These are phyloP conservation scores for Coleophoma eucalyptorum DNA, from an alignment of 2,329 filamentous ascomycete species.

Conservation along the genomic window DNA sequence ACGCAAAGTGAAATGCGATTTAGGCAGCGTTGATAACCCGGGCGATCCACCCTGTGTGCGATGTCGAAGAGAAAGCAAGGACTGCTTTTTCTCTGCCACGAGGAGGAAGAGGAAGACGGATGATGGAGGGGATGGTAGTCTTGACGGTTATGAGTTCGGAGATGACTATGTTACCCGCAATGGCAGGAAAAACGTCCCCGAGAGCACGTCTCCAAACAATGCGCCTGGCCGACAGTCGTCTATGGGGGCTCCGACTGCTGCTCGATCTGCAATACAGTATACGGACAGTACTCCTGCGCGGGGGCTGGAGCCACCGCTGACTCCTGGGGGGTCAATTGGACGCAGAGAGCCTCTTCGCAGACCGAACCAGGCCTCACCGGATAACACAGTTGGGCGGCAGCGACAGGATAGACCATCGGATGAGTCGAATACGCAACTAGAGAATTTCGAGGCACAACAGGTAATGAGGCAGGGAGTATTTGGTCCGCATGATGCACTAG, in stretches of 20 bases:
- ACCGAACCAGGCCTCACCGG: conserved; percentile 40
- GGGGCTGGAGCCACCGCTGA: conserved; percentile 43
- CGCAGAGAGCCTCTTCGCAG: conserved; percentile 63
- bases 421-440: conserved; percentile 57
- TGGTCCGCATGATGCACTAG: conserved; percentile 87
- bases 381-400: conserved; percentile 25
- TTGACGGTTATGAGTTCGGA: conserved; percentile 33
- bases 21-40: conserved; percentile 82
- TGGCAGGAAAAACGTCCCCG: conserved; percentile 61
- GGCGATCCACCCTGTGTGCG: conserved; percentile 91
- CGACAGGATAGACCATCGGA: conserved; percentile 32
- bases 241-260: conserved; percentile 27
- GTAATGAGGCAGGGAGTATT: conserved; percentile 73
- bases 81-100: conserved; percentile 95
- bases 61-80: conserved; percentile 91
- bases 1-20: conserved; percentile 53
- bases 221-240: conserved; percentile 20
- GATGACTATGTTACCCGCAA: conserved; percentile 69
- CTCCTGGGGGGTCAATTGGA: conserved; percentile 63
- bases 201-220: conserved; percentile 30
- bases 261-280: conserved; percentile 30
- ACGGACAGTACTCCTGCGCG: conserved; percentile 18
- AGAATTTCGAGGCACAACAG: conserved; percentile 61
- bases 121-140: conserved; percentile 45
- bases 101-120: conserved; percentile 84